A percentile compares a stretch with the other conserved stretches of the same genome.
Conservation (phyloP, 495 filamentous ascomycete genomes). For the Ascodesmis nigricans region DNA sequence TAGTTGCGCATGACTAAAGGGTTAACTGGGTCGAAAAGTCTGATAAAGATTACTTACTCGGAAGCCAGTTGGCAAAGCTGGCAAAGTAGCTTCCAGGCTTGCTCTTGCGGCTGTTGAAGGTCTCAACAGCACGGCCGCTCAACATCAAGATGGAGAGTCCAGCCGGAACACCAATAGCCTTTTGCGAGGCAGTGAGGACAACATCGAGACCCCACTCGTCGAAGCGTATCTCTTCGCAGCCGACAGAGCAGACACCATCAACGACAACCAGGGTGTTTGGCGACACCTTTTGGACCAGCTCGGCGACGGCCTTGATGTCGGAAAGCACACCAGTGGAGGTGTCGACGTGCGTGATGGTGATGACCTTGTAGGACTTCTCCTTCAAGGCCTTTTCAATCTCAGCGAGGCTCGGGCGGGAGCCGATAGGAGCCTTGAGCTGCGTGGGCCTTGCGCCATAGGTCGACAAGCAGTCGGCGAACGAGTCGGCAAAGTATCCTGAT, state of each 20-base stretch:
- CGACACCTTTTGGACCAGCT: conserved; percentile 62
- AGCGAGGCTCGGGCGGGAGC: conserved; percentile 63
- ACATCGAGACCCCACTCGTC: conserved; percentile 86
- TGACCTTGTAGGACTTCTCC: conserved; percentile 69
- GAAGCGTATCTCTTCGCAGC: conserved; percentile 85
- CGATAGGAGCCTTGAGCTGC: conserved; percentile 71
- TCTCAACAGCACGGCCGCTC: conserved; percentile 69
- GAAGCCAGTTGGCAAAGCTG: conserved; percentile 89
- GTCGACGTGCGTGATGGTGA: conserved; percentile 93
- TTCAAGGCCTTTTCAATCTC: conserved; percentile 72
- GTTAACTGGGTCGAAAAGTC: neutral
- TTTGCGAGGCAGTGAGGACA: conserved; percentile 84
- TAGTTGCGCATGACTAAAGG: conserved; percentile 82
- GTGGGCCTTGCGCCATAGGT: conserved; percentile 79
- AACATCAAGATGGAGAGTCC: conserved; percentile 83
- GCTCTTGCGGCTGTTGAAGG: conserved; percentile 54
- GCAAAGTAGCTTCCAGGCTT: conserved; percentile 76
- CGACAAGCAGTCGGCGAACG: conserved; percentile 73
- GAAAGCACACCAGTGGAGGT: conserved; percentile 88
- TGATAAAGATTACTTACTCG: conserved; percentile 31
- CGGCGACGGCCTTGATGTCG: conserved; percentile 64
- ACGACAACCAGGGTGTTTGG: conserved; percentile 79
- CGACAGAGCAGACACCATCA: conserved; percentile 92
- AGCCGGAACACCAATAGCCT: conserved; percentile 86
- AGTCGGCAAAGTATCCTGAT: conserved; percentile 81